phyloP scores from a whole-genome alignment of 2,329 filamentous ascomycete genomes.

The Calonectria henricotiae region DNA sequence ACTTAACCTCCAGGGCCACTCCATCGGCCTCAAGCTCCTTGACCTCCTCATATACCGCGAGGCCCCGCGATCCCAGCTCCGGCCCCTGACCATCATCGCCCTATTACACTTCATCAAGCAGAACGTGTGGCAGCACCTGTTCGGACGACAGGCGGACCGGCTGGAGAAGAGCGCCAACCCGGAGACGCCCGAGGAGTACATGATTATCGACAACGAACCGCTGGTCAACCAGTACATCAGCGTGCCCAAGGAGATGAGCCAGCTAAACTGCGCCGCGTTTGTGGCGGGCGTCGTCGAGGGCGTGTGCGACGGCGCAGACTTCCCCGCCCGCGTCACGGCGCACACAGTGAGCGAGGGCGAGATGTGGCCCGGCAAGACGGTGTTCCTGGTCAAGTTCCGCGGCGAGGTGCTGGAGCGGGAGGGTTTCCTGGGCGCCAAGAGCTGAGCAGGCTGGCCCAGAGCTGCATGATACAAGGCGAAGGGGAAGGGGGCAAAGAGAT shows the following conservation, averaged over 20 bases:
- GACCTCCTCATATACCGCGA: constrained; percentile 94
- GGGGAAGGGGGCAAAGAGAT: background rate
- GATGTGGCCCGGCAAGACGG: constrained; percentile 97
- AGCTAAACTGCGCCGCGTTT: constrained; percentile 96
- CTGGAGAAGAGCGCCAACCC: constrained; percentile 90
- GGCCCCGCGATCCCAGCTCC: constrained; percentile 78
- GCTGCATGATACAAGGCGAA: background rate
- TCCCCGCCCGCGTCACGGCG: constrained; percentile 90
- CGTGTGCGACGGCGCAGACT: constrained; percentile 93
- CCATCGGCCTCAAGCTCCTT: constrained; percentile 93
- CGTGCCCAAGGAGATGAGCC: constrained; percentile 94
- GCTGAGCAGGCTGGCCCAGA: constrained; percentile 45
- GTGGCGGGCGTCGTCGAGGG: constrained; percentile 97
- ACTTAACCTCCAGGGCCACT: constrained; percentile 92
- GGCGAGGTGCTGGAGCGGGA: constrained; percentile 94
- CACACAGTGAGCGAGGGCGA: constrained; percentile 84
- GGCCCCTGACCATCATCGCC: constrained; percentile 90
- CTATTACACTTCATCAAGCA: constrained; percentile 97
- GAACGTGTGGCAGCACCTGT: constrained; percentile 92
- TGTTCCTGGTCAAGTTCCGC: constrained; percentile 95
- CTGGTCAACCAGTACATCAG: constrained; percentile 95
- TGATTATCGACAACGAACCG: constrained; percentile 99
- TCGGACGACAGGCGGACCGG: constrained; percentile 90
- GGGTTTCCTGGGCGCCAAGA: constrained; percentile 79
- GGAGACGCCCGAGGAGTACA: constrained; percentile 93